Evolutionary conservation across 139 green algal genomes (phyloP), one percentile per base, ranked within the genome.

Genomic region (Picochlorum sp.): DNA sequence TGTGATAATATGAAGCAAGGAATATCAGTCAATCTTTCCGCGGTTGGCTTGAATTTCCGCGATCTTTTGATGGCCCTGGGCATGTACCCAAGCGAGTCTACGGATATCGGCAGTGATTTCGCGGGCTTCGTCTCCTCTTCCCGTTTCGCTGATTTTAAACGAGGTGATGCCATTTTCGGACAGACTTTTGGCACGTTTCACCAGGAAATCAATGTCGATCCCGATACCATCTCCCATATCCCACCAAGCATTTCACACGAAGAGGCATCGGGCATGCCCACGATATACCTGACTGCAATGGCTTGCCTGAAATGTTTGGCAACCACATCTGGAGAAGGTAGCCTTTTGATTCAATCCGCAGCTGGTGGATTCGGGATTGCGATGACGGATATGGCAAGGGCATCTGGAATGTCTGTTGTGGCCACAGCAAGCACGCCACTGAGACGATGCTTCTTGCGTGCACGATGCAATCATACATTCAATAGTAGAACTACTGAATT

Each of bases 201-300:
- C 54, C 80, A 77, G 3, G 66, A 81, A 51, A 82, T 90, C 6
- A 30, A 74, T 15, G 80, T 75, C 5, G 73, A 76, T 14, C 56
- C 52, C 2, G 57, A 70, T 21, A 83, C 74, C 3, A 14, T 66
- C 14, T 16, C 13, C 10, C 15, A 15, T n/a, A 23, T 66, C 11
- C 30, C 31, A 41, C 24, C 28, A n/a, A n/a, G 6, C n/a, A 16
- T 57, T 15, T 26, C 49, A 6, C 15, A 23, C 60, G 81, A 88
- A 64, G 70, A 78, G 51, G 83, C 83, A 8, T 74, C 86, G 28
- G 85, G 79, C 10, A 61, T 77, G 18, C 87, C 87, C 20, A 95
- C 87, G 1, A 83, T 92, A 45, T 90, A 88, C 66, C 76, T 88
- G 51, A 95, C 87, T 8, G 82, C 77, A 0, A 6, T 67, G 9